Conservation (phyloP, 2,329 filamentous ascomycete species). For the Coniochaeta prunicola region DNA sequence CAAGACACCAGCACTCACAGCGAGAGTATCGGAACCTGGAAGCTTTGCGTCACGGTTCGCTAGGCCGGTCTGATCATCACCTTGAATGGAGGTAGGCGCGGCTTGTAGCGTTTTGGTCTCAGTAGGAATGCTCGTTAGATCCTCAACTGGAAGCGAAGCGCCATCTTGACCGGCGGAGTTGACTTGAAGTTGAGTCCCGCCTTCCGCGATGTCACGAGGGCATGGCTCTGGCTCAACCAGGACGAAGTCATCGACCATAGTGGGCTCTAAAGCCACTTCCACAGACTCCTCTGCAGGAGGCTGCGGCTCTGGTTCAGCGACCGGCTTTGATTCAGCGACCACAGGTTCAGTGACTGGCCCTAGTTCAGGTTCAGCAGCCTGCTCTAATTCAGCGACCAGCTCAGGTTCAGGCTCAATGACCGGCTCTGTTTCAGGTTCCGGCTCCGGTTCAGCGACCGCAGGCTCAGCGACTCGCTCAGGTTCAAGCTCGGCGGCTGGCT, state of each 20-base stretch:
- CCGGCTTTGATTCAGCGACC: neutral
- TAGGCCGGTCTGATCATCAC: neutral
- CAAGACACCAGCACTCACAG: neutral
- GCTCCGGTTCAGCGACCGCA: neutral
- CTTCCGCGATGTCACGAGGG: neutral
- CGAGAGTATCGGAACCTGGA: neutral
- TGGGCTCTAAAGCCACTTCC: neutral
- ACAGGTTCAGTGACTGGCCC: neutral
- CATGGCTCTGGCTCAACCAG: neutral
- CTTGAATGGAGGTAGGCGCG: neutral
- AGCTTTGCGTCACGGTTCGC: neutral
- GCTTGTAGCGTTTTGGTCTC: neutral
- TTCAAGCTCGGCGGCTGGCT: neutral
- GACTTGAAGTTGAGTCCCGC: neutral
- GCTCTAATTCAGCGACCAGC: neutral
- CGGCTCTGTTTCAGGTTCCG: neutral
- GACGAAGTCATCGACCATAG: neutral
- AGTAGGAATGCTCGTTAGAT: neutral
- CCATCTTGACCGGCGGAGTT: neutral
- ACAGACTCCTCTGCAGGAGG: too few species aligned
- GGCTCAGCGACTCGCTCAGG: neutral
- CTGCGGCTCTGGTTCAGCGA: neutral
- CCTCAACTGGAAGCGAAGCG: neutral
- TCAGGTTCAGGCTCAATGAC: neutral
- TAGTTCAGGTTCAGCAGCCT: neutral